These are phyloP conservation scores for Sordaria brevicollis DNA, from an alignment of 495 filamentous ascomycete genomes.

Conservation along the genomic window DNA sequence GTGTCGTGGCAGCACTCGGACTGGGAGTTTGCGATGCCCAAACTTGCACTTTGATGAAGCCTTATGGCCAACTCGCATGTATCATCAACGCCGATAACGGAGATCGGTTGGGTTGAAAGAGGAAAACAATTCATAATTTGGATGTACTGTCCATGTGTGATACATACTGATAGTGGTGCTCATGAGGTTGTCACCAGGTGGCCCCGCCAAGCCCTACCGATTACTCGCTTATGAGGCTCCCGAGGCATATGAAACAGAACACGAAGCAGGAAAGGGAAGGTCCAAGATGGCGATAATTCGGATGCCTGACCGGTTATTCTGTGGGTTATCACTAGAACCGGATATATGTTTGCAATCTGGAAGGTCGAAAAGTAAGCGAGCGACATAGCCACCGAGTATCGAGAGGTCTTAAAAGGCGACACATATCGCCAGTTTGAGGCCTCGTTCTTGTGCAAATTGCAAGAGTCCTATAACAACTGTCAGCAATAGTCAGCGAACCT, in stretches of 20 bases:
- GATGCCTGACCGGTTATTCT: neutral
- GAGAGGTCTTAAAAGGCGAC: neutral
- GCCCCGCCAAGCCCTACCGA: neutral
- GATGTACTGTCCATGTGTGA: neutral
- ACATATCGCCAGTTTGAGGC: neutral
- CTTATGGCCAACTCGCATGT: neutral
- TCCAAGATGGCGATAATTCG: neutral
- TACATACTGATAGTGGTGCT: neutral
- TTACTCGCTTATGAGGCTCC: neutral
- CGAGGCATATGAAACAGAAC: neutral
- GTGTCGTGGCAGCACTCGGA: neutral
- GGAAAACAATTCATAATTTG: neutral
- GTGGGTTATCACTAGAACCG: neutral
- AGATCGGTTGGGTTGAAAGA: neutral
- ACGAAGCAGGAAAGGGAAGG: neutral
- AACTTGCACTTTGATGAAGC: neutral
- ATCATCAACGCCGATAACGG: neutral
- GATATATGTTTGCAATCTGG: neutral
- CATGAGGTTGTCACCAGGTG: neutral
- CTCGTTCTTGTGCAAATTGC: neutral
- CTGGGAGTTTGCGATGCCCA: neutral
- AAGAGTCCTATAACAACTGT: neutral
- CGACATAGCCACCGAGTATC: neutral
- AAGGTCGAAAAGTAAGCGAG: neutral
- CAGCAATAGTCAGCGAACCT: neutral